Evolutionary conservation across 78 protist genomes (phyloP), one percentile per base, ranked within the genome.

Genomic region (Dictyostelium citrinum): DNA sequence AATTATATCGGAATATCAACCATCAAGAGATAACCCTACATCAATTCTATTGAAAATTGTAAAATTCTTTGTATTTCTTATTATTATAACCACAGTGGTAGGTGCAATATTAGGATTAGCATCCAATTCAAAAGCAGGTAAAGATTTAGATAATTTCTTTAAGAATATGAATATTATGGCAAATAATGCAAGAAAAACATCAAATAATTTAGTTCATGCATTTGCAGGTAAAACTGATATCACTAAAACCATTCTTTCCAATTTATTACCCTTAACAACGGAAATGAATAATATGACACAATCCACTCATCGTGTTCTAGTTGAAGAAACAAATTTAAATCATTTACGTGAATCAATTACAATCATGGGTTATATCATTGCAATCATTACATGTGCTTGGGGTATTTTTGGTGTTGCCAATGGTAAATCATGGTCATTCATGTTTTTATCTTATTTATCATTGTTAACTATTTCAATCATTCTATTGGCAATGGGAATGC

Each of bases 391-490:
- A 16, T 84, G 83, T 72, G 91, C 61, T 0, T 74, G 91, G 82
- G 91, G 78, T 75, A 68, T 84, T 11, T 84, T 84, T 35, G 80
- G 83, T 51, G 61, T 84, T 8, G 91, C 46, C 4, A 84, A 84
- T 84, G 91, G 83, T 7, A 84, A 58, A 58, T 35, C 91, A 58
- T 84, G 91, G 91, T 75, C 91, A 16, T 84, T 84, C 20, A 72
- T 84, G 83, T 84, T 84, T 24, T 49, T 84, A 8, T 46, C 83
- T 14, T 72, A 84, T 46, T 31, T 84, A 29, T 46, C 61, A 20
- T 27, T 84, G 0, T 27, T 84, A 5, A 17, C 78, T 10, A 75
- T 84, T 12, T 72, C 43, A 74, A 70, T 84, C 27, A 27, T 31
- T 7, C 11, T 75, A 10, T 51, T 84, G 3, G 61, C 55, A 24